phyloP scores from a whole-genome alignment of 1,284 basidiomycete species.

The Cryptococcus maquisensis region DNA sequence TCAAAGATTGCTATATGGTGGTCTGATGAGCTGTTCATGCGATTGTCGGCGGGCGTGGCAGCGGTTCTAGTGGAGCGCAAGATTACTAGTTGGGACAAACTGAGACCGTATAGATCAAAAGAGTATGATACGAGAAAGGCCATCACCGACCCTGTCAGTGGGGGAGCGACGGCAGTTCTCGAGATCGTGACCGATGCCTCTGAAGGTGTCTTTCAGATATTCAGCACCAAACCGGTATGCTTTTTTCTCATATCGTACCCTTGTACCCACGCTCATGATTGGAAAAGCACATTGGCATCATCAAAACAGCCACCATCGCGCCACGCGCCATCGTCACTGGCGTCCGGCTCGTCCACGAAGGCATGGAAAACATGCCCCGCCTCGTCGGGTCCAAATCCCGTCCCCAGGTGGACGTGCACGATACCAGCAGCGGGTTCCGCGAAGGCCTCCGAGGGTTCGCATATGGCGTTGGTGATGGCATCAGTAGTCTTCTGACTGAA shows the following conservation, averaged over 20 bases:
- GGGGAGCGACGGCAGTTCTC: conserved; percentile 54
- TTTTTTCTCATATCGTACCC: conserved; percentile 22
- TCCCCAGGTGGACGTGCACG: conserved; percentile 48
- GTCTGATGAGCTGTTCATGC: conserved; percentile 55
- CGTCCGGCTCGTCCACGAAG: conserved; percentile 25
- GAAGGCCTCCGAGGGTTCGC: conserved; percentile 51
- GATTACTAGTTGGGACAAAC: conserved; percentile 50
- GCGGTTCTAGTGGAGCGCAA: conserved; percentile 54
- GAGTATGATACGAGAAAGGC: conserved; percentile 54
- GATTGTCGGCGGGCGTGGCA: conserved; percentile 57
- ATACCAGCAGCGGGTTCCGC: conserved; percentile 52
- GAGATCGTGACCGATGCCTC: conserved; percentile 54
- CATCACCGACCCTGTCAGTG: conserved; percentile 52
- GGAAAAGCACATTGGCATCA: conserved; percentile 49
- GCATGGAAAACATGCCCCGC: conserved; percentile 42
- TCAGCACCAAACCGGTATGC: conserved; percentile 41
- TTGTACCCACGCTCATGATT: background rate
- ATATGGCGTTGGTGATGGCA: conserved; percentile 55
- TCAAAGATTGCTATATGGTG: conserved; percentile 58
- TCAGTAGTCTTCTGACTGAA: conserved; percentile 56
- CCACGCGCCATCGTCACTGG: conserved; percentile 52
- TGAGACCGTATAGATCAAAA: conserved; percentile 56
- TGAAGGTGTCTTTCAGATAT: conserved; percentile 52
- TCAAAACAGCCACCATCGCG: conserved; percentile 48
- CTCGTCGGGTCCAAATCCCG: conserved; percentile 53